Percentiles rank a stretch among this genome's conserved stretches.
Evolutionary conservation across 768 basidiomycete species (phyloP).

Genomic region (Russula foetens): DNA sequence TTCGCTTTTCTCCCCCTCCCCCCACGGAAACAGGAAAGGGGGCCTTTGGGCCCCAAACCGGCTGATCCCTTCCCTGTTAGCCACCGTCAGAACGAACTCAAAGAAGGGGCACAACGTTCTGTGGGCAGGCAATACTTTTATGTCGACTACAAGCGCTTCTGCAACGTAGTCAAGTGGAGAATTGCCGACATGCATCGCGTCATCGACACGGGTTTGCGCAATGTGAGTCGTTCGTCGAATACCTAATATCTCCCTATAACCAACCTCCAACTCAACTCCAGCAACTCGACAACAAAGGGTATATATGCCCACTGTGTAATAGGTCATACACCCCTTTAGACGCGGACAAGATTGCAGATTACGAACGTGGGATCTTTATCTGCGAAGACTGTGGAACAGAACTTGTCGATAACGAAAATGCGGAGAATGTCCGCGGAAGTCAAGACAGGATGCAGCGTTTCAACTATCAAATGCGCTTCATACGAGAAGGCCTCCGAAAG

Average conservation of each 20-base stretch:
- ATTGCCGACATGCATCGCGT: conserved; percentile 86
- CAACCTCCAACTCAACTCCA: conserved; percentile 26
- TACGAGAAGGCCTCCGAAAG: conserved; percentile 80
- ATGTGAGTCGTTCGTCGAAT: conserved; percentile 40
- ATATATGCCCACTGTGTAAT: conserved; percentile 85
- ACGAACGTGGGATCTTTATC: conserved; percentile 50
- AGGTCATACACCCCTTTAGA: conserved; percentile 82
- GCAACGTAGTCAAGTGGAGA: conserved; percentile 97
- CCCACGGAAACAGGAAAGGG: background rate
- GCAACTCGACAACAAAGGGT: conserved; percentile 98
- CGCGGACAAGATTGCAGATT: conserved; percentile 76
- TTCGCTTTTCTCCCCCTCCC: background rate
- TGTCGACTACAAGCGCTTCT: conserved; percentile 91
- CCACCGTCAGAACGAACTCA: conserved; percentile 86
- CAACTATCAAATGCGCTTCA: conserved; percentile 82
- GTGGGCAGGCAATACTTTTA: conserved; percentile 92
- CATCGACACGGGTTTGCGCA: conserved; percentile 84
- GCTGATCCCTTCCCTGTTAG: conserved; percentile 32
- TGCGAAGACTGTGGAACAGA: conserved; percentile 88
- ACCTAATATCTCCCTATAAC: background rate
- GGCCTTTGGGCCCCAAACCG: background rate
- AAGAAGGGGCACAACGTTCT: conserved; percentile 81
- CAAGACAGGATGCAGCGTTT: conserved; percentile 96
- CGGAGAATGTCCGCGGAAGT: conserved; percentile 73
- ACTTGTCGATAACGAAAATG: conserved; percentile 86